Percentiles rank a stretch among this genome's conserved stretches.
phyloP scores from a whole-genome alignment of 2,329 filamentous ascomycete genomes.

The Ophiostoma pallidulum region DNA sequence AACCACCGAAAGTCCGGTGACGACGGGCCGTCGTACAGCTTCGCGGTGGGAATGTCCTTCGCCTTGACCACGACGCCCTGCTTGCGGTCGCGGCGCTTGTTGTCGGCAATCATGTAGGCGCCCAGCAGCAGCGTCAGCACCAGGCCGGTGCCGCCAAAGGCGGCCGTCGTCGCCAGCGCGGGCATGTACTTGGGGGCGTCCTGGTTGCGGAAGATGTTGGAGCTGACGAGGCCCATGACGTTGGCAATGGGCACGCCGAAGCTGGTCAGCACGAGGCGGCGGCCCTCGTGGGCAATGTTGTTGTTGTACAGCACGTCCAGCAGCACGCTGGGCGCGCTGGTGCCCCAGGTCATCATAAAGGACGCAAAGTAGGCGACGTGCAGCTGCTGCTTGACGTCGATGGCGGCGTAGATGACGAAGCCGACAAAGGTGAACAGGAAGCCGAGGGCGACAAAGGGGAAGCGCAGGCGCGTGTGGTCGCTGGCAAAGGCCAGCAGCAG shows the following conservation, averaged over 20 bases:
- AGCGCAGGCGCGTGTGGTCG: constrained; percentile 56
- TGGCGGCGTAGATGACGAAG: constrained; percentile 63
- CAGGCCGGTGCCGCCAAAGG: constrained; percentile 52
- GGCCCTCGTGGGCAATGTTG: constrained; percentile 69
- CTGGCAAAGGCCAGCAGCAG: constrained; percentile 63
- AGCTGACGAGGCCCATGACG: constrained; percentile 61
- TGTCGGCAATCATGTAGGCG: constrained; percentile 56
- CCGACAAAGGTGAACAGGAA: constrained; percentile 67
- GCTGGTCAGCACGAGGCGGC: constrained; percentile 59
- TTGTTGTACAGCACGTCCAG: constrained; percentile 63
- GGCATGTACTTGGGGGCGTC: constrained; percentile 59
- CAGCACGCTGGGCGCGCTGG: constrained; percentile 63
- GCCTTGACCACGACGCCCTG: constrained; percentile 48
- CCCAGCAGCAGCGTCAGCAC: constrained; percentile 47
- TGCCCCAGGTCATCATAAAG: constrained; percentile 79
- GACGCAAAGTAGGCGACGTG: constrained; percentile 63
- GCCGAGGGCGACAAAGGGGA: constrained; percentile 64
- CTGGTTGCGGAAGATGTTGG: constrained; percentile 56
- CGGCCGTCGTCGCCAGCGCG: constrained; percentile 54
- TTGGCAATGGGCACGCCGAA: constrained; percentile 68
- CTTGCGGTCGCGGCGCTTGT: constrained; percentile 46
- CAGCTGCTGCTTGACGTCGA: constrained; percentile 52
- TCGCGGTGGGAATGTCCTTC: constrained; percentile 46
- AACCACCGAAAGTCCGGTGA: constrained; percentile 49
- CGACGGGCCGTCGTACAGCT: constrained; percentile 44